These are phyloP conservation scores for Warburgia ugandensis DNA, from an alignment of 164 flowering plant species.

Conservation along the genomic window DNA sequence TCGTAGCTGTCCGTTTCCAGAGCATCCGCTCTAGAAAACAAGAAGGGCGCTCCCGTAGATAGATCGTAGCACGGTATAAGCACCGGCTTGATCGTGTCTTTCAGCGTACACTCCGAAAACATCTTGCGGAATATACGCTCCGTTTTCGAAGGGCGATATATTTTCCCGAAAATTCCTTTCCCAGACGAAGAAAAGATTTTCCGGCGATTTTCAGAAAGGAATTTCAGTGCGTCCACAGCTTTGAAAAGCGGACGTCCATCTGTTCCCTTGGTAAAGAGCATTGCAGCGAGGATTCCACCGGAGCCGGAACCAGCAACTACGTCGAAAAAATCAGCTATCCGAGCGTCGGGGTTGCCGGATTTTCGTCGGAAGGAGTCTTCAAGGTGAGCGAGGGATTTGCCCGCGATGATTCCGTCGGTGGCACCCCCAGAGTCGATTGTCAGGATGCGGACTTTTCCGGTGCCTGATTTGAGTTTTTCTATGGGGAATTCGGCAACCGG, in stretches of 20 bases:
- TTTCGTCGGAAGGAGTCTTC: slow-evolving; percentile 29
- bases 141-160: no score
- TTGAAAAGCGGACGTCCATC: slow-evolving; percentile 33
- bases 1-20: slow-evolving; percentile 55
- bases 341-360: slow-evolving; percentile 37
- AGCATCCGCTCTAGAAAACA: slow-evolving; percentile 69
- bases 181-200: slow-evolving; percentile 13
- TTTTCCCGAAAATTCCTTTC: slow-evolving; percentile 18
- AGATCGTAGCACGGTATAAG: slow-evolving; percentile 61
- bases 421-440: slow-evolving; percentile 48
- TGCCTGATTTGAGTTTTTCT: slow-evolving; percentile 7
- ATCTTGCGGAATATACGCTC: slow-evolving; percentile 19
- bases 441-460: slow-evolving; percentile 50
- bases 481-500: neutral
- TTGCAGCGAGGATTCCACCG: slow-evolving; percentile 52
- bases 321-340: slow-evolving; percentile 53
- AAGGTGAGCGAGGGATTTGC: slow-evolving; percentile 36
- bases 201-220: slow-evolving; percentile 29
- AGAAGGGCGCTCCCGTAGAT: slow-evolving; percentile 39
- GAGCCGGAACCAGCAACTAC: slow-evolving; percentile 56
- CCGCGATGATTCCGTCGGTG: slow-evolving; percentile 52
- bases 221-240: slow-evolving; percentile 37
- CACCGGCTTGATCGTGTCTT: slow-evolving; percentile 54
- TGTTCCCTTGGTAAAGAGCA: slow-evolving; percentile 44
- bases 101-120: slow-evolving; percentile 41